Conservation (phyloP, 1,139 yeast species). For the Eremothecium coryli region DNA sequence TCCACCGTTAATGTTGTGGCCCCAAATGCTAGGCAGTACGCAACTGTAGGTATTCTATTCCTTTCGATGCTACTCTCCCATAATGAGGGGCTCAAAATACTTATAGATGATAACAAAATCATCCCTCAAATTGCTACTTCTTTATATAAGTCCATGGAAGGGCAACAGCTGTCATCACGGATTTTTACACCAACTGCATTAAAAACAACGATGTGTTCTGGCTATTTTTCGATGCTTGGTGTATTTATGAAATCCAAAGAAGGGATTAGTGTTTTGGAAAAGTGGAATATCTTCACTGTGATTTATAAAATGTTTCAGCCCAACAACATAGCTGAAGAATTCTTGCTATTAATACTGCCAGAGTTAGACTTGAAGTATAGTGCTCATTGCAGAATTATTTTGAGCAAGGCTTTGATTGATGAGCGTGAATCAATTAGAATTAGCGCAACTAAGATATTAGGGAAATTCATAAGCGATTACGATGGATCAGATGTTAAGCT, state of each 20-base stretch:
- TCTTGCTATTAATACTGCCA: conserved; percentile 49
- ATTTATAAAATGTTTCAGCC: conserved; percentile 63
- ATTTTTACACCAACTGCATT: conserved; percentile 55
- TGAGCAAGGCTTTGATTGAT: conserved; percentile 55
- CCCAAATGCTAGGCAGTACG: conserved; percentile 43
- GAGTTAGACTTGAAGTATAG: conserved; percentile 54
- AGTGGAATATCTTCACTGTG: conserved; percentile 80
- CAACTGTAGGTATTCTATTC: conserved; percentile 65
- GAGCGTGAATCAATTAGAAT: conserved; percentile 45
- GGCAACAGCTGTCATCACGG: conserved; percentile 55
- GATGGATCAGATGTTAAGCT: conserved; percentile 12
- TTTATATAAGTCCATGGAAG: conserved; percentile 53
- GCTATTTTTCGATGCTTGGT: conserved; percentile 74
- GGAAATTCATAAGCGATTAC: conserved; percentile 25
- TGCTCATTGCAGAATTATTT: conserved; percentile 58
- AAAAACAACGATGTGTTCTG: conserved; percentile 57
- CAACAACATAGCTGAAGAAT: conserved; percentile 44
- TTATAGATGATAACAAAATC: conserved; percentile 59
- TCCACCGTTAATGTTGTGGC: conserved; percentile 49
- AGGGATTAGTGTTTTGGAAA: conserved; percentile 62
- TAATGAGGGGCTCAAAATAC: conserved; percentile 55
- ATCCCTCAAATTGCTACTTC: conserved; percentile 83
- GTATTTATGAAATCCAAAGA: conserved; percentile 48
- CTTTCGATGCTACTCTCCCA: conserved; percentile 57
- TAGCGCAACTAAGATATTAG: conserved; percentile 47